Evolutionary conservation across 176 grass and related monocot species (phyloP), one percentile per base, ranked within the genome.

Genomic region (Phragmites australis): DNA sequence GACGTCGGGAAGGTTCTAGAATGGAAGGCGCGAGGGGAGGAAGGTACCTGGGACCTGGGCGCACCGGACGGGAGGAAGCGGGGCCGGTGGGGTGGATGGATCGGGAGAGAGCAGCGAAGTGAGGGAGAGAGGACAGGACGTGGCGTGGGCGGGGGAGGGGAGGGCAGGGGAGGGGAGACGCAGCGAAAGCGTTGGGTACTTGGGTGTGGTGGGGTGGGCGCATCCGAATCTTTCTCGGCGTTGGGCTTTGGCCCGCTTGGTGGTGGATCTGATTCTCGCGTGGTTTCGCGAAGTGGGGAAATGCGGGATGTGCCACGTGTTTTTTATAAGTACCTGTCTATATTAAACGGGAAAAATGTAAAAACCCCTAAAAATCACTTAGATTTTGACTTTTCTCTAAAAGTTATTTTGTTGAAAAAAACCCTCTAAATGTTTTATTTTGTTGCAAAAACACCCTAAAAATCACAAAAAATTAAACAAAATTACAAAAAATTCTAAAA

Each of bases 1-100:
- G 32, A 39, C 19, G 9, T 37, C 39, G 6, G 25, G 76, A 80
- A 74, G 59, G 68, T 74, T 86, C 58, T 45, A 21, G 73, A 65
- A 71, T 11, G 18, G n/a, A 18, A 21, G 16, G 39, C 13, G 47
- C 14, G 26, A 4, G 14, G 6, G 43, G 32, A 56, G 23, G 64
- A 17, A 22, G 55, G 65, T 72, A 77, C 80, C 65, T 65, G 74
- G 19, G n/a, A n/a, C n/a, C n/a, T 5, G 34, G 3, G 5, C 39
- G 30, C 60, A 31, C 11, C 68, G 53, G 61, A 34, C 48, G 48
- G 39, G 16, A 8, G 29, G 19, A 15, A 62, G 66, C 66, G 55
- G 40, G 42, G 65, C 39, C 0, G 75, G 39, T 18, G 29, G 13
- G 49, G 31, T 67, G 63, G 72, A 17, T 68, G 72, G 82, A 60